These are phyloP conservation scores for Ceratopteris richardii DNA, from an alignment of 75 land plant genomes.

Conservation along the genomic window DNA sequence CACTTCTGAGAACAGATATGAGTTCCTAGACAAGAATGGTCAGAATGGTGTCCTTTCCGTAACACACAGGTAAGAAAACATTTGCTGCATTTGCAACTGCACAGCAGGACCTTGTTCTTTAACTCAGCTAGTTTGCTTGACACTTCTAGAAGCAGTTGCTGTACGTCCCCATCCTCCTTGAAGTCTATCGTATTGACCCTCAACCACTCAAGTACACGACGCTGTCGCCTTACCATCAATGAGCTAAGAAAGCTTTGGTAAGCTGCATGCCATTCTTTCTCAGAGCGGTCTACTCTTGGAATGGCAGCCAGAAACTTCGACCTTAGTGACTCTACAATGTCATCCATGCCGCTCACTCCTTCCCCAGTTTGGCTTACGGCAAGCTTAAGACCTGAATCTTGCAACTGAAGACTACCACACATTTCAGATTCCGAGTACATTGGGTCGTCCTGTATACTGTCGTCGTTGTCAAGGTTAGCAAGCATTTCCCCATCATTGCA, in stretches of 20 bases:
- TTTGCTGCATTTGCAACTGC: slow-evolving; percentile 18
- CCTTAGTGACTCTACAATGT: background rate
- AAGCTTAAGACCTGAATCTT: slow-evolving; percentile 11
- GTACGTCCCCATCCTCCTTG: slow-evolving; percentile 16
- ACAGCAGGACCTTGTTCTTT: slow-evolving; percentile 12
- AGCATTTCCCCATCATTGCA: slow-evolving; percentile 5
- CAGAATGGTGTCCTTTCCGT: slow-evolving; percentile 13
- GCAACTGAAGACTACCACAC: background rate
- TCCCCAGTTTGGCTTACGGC: background rate
- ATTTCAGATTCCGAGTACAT: background rate
- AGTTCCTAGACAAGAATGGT: slow-evolving; percentile 20
- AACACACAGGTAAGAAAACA: slow-evolving; percentile 28
- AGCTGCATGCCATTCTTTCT: slow-evolving; percentile 21
- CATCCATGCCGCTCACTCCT: slow-evolving; percentile 11
- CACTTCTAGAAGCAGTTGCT: slow-evolving; percentile 17
- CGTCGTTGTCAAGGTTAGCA: slow-evolving; percentile 8
- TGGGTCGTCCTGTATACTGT: background rate
- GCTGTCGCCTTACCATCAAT: slow-evolving; percentile 11
- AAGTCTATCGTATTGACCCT: slow-evolving; percentile 15
- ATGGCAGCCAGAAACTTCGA: slow-evolving; percentile 9
- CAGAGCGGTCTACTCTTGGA: slow-evolving; percentile 8
- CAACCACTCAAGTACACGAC: slow-evolving; percentile 16
- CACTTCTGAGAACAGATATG: slow-evolving; percentile 22
- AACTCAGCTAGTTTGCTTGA: slow-evolving; percentile 8
- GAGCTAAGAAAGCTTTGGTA: slow-evolving; percentile 15